A percentile compares a stretch with the other conserved stretches of the same genome.
Conservation (phyloP, 2,329 filamentous ascomycete species). For the Penicillium psychrosexuale region DNA sequence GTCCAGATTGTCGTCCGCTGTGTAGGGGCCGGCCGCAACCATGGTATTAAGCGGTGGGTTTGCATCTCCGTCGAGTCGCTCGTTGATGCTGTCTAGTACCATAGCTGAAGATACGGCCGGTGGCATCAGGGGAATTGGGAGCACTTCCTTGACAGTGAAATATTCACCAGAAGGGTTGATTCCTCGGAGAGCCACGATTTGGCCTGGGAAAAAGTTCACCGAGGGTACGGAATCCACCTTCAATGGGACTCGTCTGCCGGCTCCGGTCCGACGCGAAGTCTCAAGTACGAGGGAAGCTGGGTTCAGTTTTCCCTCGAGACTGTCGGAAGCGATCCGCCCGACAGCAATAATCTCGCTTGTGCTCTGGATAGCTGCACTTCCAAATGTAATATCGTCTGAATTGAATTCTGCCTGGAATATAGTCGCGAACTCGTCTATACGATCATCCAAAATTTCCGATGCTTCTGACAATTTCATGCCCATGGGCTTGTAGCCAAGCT, state of each 20-base stretch:
- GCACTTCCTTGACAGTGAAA: constrained; percentile 74
- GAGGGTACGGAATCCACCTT: constrained; percentile 66
- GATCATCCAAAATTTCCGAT: constrained; percentile 89
- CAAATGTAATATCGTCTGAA: constrained; percentile 76
- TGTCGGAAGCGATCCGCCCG: constrained; percentile 86
- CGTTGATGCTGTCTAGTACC: constrained; percentile 65
- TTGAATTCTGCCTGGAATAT: constrained; percentile 70
- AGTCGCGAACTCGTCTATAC: constrained; percentile 84
- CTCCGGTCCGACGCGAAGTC: constrained; percentile 78
- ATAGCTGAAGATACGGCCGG: constrained; percentile 67
- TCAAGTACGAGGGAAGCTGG: constrained; percentile 81
- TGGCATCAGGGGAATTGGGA: constrained; percentile 71
- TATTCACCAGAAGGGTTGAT: constrained; percentile 82
- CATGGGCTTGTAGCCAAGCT: constrained; percentile 86
- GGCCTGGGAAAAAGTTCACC: constrained; percentile 89
- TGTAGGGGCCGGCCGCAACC: constrained; percentile 83
- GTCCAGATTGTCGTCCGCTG: constrained; percentile 84
- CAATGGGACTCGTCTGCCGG: constrained; percentile 75
- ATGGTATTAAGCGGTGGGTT: constrained; percentile 71
- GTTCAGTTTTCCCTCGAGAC: constrained; percentile 79
- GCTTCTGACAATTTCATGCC: constrained; percentile 92
- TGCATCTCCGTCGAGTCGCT: constrained; percentile 63
- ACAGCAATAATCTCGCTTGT: constrained; percentile 86
- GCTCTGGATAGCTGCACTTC: constrained; percentile 79
- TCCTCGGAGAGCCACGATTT: constrained; percentile 83